These are phyloP conservation scores for Pneumocystis murina DNA, from an alignment of 1,139 yeast genomes.

Conservation along the genomic window DNA sequence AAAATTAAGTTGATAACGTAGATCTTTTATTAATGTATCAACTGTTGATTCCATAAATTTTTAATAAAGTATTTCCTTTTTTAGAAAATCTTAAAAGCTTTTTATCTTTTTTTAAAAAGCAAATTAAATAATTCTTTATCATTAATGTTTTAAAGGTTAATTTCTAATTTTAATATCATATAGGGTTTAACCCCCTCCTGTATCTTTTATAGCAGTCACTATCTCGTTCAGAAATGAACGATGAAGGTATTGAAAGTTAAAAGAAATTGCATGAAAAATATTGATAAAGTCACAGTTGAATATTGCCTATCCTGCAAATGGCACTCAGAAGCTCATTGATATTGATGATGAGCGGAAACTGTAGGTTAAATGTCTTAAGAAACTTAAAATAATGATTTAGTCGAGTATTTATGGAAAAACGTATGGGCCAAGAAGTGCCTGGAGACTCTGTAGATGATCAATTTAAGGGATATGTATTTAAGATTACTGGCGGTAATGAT, in stretches of 20 bases:
- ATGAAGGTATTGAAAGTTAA: neutral
- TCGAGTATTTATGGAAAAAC: conserved; percentile 97
- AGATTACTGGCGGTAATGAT: conserved; percentile 99
- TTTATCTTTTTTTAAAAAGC: neutral
- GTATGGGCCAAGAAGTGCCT: conserved; percentile 99
- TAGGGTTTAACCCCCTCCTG: neutral
- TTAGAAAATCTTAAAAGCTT: neutral
- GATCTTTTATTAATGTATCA: neutral
- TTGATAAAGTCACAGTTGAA: conserved; percentile 45
- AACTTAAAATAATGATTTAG: neutral
- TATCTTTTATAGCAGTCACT: neutral
- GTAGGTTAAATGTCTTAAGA: neutral
- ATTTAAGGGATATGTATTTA: conserved; percentile 98
- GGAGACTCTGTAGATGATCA: conserved; percentile 98
- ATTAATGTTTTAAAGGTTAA: neutral
- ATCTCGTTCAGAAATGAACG: neutral
- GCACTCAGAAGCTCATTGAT: conserved; percentile 95
- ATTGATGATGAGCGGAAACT: conserved; percentile 98
- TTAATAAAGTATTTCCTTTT: neutral
- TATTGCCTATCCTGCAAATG: conserved; percentile 99
- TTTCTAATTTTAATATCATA: neutral
- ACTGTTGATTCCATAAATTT: neutral
- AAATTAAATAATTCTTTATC: neutral
- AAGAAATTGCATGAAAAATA: neutral
- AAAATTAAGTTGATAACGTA: neutral